A percentile compares a stretch with the other conserved stretches of the same genome.
These are phyloP conservation scores for Cordyceps sp. DNA, from an alignment of 2,329 filamentous ascomycete genomes.

Conservation along the genomic window DNA sequence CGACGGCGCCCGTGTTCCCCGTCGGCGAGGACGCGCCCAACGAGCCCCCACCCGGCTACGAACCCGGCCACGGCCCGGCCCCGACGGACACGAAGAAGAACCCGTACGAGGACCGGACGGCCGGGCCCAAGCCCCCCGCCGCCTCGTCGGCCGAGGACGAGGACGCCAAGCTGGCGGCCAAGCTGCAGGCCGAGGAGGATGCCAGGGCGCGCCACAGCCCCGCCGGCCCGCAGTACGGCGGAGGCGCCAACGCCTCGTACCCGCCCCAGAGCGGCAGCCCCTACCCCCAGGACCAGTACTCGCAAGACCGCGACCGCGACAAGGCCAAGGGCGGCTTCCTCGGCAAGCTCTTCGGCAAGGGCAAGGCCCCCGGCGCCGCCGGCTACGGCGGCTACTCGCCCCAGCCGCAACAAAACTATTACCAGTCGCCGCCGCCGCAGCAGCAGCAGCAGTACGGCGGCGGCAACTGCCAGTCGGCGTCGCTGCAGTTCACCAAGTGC, in stretches of 20 bases:
- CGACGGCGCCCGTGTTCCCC: slow-evolving; percentile 49
- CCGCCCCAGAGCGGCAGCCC: slow-evolving; percentile 5
- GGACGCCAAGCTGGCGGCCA: slow-evolving; percentile 59
- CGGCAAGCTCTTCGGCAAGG: slow-evolving; percentile 35
- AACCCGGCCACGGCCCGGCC: slow-evolving; percentile 21
- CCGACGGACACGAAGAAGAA: slow-evolving; percentile 48
- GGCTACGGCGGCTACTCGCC: slow-evolving; percentile 9
- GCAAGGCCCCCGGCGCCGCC: slow-evolving; percentile 7
- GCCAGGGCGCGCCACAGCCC: slow-evolving; percentile 28
- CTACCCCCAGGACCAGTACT: slow-evolving; percentile 11
- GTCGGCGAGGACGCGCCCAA: slow-evolving; percentile 25
- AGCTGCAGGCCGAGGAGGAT: slow-evolving; percentile 73
- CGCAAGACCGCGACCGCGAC: slow-evolving; percentile 19
- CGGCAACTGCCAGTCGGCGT: too few species aligned
- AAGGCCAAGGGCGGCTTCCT: slow-evolving; percentile 27
- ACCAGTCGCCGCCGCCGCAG: slow-evolving; percentile 5
- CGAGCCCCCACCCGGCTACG: slow-evolving; percentile 54
- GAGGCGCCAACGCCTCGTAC: slow-evolving; percentile 14
- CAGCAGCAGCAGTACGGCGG: slow-evolving; percentile 12
- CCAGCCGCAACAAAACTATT: slow-evolving; percentile 10
- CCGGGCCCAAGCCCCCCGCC: slow-evolving; percentile 12
- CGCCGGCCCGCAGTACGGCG: slow-evolving; percentile 14
- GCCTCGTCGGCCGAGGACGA: slow-evolving; percentile 28
- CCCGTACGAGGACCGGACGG: slow-evolving; percentile 39
- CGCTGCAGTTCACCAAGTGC: too few species aligned